Evolutionary conservation across 345 rosid species (phyloP).

Genomic region (Nephelium lappaceum): DNA sequence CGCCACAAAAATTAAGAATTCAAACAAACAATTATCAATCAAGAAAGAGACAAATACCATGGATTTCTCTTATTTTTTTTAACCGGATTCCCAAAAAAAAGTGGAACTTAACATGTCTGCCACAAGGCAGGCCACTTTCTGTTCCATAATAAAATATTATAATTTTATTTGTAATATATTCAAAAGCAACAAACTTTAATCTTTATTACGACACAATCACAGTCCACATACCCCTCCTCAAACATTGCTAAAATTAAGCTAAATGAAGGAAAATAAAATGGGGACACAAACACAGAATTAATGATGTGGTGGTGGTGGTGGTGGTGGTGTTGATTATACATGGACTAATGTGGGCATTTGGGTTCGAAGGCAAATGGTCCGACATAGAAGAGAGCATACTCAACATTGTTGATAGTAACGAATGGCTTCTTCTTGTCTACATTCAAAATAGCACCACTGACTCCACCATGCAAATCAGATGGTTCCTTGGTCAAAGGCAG

Average conservation of each 20-base stretch:
- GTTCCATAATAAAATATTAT: not conserved
- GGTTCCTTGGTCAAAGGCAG: conserved; percentile 45
- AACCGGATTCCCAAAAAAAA: not conserved
- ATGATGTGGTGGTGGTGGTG: too few species aligned
- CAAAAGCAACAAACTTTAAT: not conserved
- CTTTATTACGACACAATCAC: conserved; percentile 2
- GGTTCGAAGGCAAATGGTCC: conserved; percentile 92
- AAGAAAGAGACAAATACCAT: not conserved
- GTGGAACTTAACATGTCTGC: not conserved
- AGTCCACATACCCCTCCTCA: not conserved
- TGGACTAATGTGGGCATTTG: conserved; percentile 46
- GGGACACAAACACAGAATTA: too few species aligned
- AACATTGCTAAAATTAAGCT: not conserved
- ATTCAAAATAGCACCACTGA: conserved; percentile 50
- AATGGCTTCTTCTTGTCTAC: conserved; percentile 40
- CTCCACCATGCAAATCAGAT: conserved; percentile 58
- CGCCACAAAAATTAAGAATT: not conserved
- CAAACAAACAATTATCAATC: not conserved
- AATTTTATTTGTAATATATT: not conserved
- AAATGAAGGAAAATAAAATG: not conserved
- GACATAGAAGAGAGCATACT: conserved; percentile 54
- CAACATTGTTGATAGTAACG: conserved; percentile 29
- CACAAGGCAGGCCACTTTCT: conserved; percentile 9
- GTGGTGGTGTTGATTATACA: too few species aligned
- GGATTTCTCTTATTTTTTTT: not conserved